phyloP scores from a whole-genome alignment of 495 filamentous ascomycete genomes.

The Hypomontagnella monticulosa region DNA sequence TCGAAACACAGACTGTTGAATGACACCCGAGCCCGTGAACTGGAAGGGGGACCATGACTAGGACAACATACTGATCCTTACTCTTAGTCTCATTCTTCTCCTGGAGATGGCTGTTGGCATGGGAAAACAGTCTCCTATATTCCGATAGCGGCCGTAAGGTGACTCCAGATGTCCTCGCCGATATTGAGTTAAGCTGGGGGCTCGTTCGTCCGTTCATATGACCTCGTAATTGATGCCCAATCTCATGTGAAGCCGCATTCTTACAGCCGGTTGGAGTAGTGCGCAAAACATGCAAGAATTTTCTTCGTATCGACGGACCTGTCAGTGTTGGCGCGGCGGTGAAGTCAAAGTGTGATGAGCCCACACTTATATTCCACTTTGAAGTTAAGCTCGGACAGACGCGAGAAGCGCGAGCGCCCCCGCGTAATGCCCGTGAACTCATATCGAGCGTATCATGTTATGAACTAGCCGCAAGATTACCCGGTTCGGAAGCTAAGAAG shows the following conservation, averaged over 20 bases:
- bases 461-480: not conserved
- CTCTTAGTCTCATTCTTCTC: conserved; percentile 18
- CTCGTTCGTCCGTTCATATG: not conserved
- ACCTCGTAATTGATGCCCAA: not conserved
- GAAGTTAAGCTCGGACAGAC: conserved; percentile 22
- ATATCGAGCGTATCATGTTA: conserved; percentile 38
- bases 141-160: not conserved
- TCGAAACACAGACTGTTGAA: not conserved
- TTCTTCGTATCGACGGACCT: not conserved
- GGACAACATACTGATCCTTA: conserved; percentile 35
- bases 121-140: conserved; percentile 16
- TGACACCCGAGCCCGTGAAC: not conserved
- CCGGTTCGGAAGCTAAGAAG: not conserved
- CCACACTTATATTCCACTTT: not conserved
- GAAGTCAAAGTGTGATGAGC: not conserved
- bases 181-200: not conserved
- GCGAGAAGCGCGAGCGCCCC: conserved; percentile 30
- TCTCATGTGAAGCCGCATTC: not conserved
- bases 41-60: not conserved
- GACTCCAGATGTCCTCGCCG: not conserved
- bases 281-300: not conserved
- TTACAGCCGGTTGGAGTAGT: not conserved
- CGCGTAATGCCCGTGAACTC: conserved; percentile 37
- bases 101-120: not conserved
- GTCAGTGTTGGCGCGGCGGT: not conserved